phyloP scores from a whole-genome alignment of 2,329 filamentous ascomycete genomes.

The Penicillium sp. region DNA sequence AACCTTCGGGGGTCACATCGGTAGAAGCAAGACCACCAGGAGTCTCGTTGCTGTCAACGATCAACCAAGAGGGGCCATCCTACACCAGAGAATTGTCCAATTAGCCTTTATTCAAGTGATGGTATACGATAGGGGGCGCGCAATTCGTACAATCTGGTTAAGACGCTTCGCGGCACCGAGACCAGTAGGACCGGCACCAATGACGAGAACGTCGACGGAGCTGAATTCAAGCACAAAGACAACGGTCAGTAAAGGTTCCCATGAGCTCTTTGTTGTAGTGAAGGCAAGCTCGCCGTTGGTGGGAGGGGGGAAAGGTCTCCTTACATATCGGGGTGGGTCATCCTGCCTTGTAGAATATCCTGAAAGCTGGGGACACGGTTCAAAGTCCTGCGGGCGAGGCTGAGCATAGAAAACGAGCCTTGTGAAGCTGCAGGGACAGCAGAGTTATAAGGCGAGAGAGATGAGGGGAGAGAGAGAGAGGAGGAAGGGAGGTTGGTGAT shows the following conservation, averaged over 20 bases:
- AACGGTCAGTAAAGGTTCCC: too few species aligned
- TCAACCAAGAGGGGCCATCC: conserved; percentile 91
- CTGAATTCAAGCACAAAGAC: too few species aligned
- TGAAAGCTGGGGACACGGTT: conserved; percentile 39
- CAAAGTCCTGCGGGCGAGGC: conserved; percentile 36
- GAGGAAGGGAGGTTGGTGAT: too few species aligned
- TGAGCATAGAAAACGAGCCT: conserved; percentile 40
- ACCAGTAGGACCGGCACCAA: conserved; percentile 94
- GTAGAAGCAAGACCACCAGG: conserved; percentile 94
- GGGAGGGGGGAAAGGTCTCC: conserved; percentile 14
- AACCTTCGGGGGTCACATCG: conserved; percentile 88
- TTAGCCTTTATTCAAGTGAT: too few species aligned
- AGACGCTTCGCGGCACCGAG: conserved; percentile 96
- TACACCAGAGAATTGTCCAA: conserved; percentile 43
- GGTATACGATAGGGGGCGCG: too few species aligned
- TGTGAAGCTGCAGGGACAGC: conserved; percentile 25
- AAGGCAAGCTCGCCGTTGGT: too few species aligned
- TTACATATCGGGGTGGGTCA: conserved; percentile 41
- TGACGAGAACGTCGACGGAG: conserved; percentile 92
- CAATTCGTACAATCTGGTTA: conserved; percentile 80
- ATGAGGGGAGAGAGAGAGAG: too few species aligned
- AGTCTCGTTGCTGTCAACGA: conserved; percentile 82
- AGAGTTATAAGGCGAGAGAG: too few species aligned
- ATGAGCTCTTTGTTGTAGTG: too few species aligned
- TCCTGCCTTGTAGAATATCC: conserved; percentile 41